These are phyloP conservation scores for Parietaria judaica DNA, from an alignment of 306 rosid species.

Conservation along the genomic window DNA sequence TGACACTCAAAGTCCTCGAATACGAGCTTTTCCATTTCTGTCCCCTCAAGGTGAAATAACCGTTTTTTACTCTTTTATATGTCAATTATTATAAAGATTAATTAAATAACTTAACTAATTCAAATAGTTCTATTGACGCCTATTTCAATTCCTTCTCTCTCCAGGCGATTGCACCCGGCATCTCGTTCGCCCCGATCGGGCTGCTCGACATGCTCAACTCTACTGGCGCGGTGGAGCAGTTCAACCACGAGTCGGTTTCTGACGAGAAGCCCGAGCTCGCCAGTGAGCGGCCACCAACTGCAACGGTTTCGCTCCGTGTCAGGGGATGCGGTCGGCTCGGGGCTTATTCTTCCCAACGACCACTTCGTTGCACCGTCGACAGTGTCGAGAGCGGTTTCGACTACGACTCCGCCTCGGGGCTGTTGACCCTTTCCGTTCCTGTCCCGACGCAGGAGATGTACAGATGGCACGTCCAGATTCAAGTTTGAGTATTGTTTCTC, in stretches of 20 bases:
- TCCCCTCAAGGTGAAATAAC: conserved; percentile 52
- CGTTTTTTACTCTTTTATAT: not conserved
- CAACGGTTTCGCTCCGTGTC: conserved; percentile 40
- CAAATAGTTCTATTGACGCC: not conserved
- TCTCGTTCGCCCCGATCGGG: conserved; percentile 80
- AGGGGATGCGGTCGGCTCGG: conserved; percentile 82
- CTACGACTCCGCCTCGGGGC: conserved; percentile 48
- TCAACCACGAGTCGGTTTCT: conserved; percentile 30
- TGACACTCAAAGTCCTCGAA: conserved; percentile 68
- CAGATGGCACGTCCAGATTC: conserved; percentile 56
- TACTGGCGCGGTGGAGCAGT: conserved; percentile 62
- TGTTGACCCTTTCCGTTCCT: conserved; percentile 47
- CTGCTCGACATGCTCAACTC: conserved; percentile 75
- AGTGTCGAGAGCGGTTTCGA: conserved; percentile 29
- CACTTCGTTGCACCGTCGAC: conserved; percentile 43
- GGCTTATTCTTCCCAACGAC: conserved; percentile 56
- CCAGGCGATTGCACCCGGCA: conserved; percentile 51
- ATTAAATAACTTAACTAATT: too few relatives aligned
- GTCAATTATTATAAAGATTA: too few relatives aligned
- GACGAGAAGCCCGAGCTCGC: conserved; percentile 33
- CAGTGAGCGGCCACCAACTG: conserved; percentile 34
- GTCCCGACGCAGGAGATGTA: conserved; percentile 49
- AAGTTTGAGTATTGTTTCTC: conserved; percentile 31
- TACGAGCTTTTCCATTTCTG: conserved; percentile 83
- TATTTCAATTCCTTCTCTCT: not conserved